Evolutionary conservation across 2,329 filamentous ascomycete genomes (phyloP).

Genomic region (Fusarium sublunatum): DNA sequence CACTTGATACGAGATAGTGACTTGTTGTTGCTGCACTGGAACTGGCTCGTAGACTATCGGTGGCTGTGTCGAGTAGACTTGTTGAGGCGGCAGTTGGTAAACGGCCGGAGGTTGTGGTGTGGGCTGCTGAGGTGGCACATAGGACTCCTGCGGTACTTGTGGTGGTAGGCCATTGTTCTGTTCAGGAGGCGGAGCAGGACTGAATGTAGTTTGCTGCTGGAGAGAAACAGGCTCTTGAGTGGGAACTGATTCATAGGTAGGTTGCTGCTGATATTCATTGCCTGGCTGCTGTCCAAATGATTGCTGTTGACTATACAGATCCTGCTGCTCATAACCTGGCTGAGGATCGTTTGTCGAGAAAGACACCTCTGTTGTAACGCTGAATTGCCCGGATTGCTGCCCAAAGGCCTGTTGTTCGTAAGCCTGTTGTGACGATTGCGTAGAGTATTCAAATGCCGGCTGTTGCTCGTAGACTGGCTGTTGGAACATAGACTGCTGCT

Average conservation of each 20-base stretch:
- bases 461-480: slow-evolving; percentile 29
- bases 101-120: slow-evolving; percentile 3
- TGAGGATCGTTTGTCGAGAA: slow-evolving; percentile 9
- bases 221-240: background rate
- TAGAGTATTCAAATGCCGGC: slow-evolving; percentile 10
- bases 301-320: slow-evolving; percentile 13
- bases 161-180: slow-evolving; percentile 8
- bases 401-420: slow-evolving; percentile 13
- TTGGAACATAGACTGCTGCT: slow-evolving; percentile 17
- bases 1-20: slow-evolving; percentile 12
- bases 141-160: background rate
- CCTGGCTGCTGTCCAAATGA: slow-evolving; percentile 24
- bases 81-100: slow-evolving; percentile 6
- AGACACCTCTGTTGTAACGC: slow-evolving; percentile 3
- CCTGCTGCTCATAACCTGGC: slow-evolving; percentile 9
- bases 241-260: background rate
- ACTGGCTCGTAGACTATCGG: slow-evolving; percentile 13
- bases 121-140: background rate
- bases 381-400: slow-evolving; percentile 27
- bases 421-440: slow-evolving; percentile 8
- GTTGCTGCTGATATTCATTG: slow-evolving; percentile 22
- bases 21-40: slow-evolving; percentile 13
- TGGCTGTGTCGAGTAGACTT: slow-evolving; percentile 10
- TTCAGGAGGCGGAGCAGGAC: background rate
- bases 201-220: background rate